phyloP scores from a whole-genome alignment of 2,329 filamentous ascomycete genomes.

The Aureobasidium sp. region DNA sequence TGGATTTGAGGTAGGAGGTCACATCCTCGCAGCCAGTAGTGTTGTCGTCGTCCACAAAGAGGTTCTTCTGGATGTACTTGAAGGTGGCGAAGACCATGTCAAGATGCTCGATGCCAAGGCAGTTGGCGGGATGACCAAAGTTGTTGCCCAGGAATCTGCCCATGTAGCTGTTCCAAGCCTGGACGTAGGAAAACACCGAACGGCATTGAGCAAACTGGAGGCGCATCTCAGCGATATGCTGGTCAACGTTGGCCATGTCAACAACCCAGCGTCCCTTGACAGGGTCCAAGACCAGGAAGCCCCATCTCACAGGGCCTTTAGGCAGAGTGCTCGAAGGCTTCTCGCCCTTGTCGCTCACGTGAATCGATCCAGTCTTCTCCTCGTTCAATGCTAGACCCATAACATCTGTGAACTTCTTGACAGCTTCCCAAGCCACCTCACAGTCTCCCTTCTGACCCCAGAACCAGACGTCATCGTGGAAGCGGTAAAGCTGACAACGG shows the following conservation, averaged over 20 bases:
- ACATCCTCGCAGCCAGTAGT: slow-evolving; percentile 20
- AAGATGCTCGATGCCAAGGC: slow-evolving; percentile 44
- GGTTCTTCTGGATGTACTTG: slow-evolving; percentile 38
- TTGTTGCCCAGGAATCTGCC: slow-evolving; percentile 45
- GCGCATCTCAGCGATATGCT: slow-evolving; percentile 50
- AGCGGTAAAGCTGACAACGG: slow-evolving; percentile 45
- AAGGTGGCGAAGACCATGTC: slow-evolving; percentile 45
- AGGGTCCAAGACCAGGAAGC: slow-evolving; percentile 49
- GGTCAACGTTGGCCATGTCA: slow-evolving; percentile 49
- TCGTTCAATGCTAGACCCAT: slow-evolving; percentile 52
- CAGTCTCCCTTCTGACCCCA: slow-evolving; percentile 49
- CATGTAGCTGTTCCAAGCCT: slow-evolving; percentile 47
- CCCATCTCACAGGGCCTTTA: slow-evolving; percentile 48
- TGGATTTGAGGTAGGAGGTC: slow-evolving; percentile 33
- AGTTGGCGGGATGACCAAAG: slow-evolving; percentile 45
- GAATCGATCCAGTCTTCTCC: slow-evolving; percentile 48
- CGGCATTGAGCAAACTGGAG: slow-evolving; percentile 48
- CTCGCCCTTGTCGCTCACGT: slow-evolving; percentile 23
- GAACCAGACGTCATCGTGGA: slow-evolving; percentile 60
- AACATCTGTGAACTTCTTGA: slow-evolving; percentile 45
- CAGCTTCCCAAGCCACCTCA: slow-evolving; percentile 50
- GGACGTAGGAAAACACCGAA: slow-evolving; percentile 50
- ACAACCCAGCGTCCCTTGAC: slow-evolving; percentile 48
- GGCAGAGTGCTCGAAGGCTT: slow-evolving; percentile 34
- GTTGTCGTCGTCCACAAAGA: slow-evolving; percentile 29